phyloP scores from a whole-genome alignment of 768 basidiomycete species.

The Xanthoconium purpureum region DNA sequence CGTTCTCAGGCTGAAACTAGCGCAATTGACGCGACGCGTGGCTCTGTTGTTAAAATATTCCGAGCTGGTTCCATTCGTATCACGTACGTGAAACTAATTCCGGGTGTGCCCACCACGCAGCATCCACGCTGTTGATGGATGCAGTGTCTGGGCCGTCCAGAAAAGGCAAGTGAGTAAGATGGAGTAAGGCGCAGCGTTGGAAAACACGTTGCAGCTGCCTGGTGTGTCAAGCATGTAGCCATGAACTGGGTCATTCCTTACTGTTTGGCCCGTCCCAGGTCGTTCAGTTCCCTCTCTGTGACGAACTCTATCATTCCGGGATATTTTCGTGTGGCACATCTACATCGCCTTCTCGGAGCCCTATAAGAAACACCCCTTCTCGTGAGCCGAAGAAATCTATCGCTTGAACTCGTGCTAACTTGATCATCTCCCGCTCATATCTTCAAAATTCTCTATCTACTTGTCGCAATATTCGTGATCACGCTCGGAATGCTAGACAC shows the following conservation, averaged over 20 bases:
- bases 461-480: constrained; percentile 19
- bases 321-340: constrained; percentile 13
- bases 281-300: constrained; percentile 19
- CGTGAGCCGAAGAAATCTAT: constrained; percentile 16
- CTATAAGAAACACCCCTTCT: constrained; percentile 24
- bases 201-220: constrained; percentile 25
- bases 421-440: constrained; percentile 8
- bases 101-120: constrained; percentile 21
- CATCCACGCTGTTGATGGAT: constrained; percentile 14
- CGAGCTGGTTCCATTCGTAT: background rate
- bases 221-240: constrained; percentile 6
- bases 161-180: constrained; percentile 29
- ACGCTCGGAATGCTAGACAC: constrained; percentile 32
- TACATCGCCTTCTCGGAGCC: constrained; percentile 28
- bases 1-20: constrained; percentile 1
- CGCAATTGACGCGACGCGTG: constrained; percentile 9
- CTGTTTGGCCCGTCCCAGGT: constrained; percentile 1
- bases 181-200: constrained; percentile 16
- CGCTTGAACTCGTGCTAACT: constrained; percentile 12
- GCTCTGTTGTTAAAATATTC: constrained; percentile 3
- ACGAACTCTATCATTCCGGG: constrained; percentile 8
- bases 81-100: constrained; percentile 5
- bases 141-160: constrained; percentile 11
- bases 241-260: constrained; percentile 10
- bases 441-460: constrained; percentile 29